Base-by-base conservation (phyloP, 176 grass and related monocot species). In the Lolium multiflorum region DNA sequence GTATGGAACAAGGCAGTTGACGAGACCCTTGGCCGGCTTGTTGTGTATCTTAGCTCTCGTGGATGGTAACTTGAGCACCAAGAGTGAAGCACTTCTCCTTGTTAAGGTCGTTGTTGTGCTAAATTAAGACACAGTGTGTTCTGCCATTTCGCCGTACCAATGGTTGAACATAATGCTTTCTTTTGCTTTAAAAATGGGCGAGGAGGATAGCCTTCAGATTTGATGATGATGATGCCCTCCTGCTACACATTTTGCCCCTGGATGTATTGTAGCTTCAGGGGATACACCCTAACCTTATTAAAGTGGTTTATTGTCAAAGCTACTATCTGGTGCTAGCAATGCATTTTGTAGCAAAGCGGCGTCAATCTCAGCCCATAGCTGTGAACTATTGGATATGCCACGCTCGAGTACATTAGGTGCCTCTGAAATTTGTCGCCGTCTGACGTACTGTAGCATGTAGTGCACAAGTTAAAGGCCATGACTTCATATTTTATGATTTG, bases 1-100 rank as follows among this genome's bases (percentile, higher is more conserved):
- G 82, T 85, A 26, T 91, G 90, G 90, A 91, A 91, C 70, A 91
- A 91, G 77, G 81, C 86, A 16, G 90, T 91, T 22, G 90, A 91
- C 4, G 86, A 91, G 71, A 88, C 90, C 15, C 86, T 91, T 55
- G 90, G 90, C 2, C 70, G 82, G 47, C 82, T 88, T 85, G 82
- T 91, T 77, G 81, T 81, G 44, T 91, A 88, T 73, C 86, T 91
- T 61, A 91, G 90, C 86, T 91, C 90, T 56, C 90, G 82, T 77
- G 90, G 86, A 48, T 91, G 90, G 90, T 91, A 80, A 85, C 82
- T 71, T 82, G 31, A 88, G 69, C 70, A 63, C 18, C 17, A 24
- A 22, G 20, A 67, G 62, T 39, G 39, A 52, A 55, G 74, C 74
- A 54, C 48, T 54, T 28, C 38, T 85, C 11, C n/a, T 1, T 1